Conservation (phyloP, 805 yeast species). For the Metschnikowia amazonensis region DNA sequence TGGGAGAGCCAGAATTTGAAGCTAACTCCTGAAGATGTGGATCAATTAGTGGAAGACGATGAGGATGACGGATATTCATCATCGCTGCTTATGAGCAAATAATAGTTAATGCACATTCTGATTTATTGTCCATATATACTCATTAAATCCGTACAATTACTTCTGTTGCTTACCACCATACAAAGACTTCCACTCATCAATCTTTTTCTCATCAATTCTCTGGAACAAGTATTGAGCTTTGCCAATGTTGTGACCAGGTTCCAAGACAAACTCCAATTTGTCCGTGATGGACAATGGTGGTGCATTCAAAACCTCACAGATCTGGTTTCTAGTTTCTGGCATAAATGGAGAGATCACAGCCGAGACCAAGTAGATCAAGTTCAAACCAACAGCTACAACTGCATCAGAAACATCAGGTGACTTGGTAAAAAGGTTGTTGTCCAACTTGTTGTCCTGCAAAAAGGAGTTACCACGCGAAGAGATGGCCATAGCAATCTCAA, state of each 20-base stretch:
- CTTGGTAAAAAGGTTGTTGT: constrained; percentile 75
- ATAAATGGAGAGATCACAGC: constrained; percentile 82
- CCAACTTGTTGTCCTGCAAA: constrained; percentile 93
- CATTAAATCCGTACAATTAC: neutral
- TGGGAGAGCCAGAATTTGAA: constrained; percentile 38
- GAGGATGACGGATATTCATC: constrained; percentile 11
- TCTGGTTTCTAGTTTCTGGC: constrained; percentile 75
- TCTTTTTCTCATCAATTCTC: constrained; percentile 86
- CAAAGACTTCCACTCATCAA: constrained; percentile 79
- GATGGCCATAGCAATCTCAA: constrained; percentile 86
- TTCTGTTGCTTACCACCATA: constrained; percentile 74
- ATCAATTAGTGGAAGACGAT: constrained; percentile 16
- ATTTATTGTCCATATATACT: neutral
- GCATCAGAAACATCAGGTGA: constrained; percentile 82
- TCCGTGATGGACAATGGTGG: constrained; percentile 79
- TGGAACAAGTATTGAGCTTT: constrained; percentile 88
- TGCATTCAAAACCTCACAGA: constrained; percentile 75
- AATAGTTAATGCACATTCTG: neutral
- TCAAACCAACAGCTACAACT: constrained; percentile 87
- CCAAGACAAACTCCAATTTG: constrained; percentile 61
- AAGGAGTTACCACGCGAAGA: constrained; percentile 93
- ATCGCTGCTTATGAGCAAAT: neutral
- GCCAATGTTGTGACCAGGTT: constrained; percentile 82
- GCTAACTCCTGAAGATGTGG: constrained; percentile 22
- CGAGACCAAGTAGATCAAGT: constrained; percentile 80